These are phyloP conservation scores for Cercis canadensis DNA, from an alignment of 306 rosid genomes.

Conservation along the genomic window DNA sequence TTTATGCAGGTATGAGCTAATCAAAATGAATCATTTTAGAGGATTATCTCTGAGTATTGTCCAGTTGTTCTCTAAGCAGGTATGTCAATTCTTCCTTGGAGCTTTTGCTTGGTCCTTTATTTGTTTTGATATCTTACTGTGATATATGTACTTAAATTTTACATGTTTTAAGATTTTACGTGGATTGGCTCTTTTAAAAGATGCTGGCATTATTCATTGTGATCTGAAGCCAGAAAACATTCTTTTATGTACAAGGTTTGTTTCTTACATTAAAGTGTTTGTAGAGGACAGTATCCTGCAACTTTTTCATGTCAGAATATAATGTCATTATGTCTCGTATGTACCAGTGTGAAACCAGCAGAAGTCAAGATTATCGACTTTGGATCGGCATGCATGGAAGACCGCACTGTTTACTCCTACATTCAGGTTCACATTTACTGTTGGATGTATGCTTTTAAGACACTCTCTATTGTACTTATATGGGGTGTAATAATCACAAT, in stretches of 20 bases:
- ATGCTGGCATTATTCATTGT: conserved; percentile 98
- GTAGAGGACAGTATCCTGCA: conserved; percentile 31
- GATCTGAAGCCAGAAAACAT: conserved; percentile 99
- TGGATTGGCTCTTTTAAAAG: conserved; percentile 87
- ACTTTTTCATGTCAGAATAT: conserved; percentile 45
- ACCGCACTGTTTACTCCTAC: conserved; percentile 98
- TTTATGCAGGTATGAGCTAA: conserved; percentile 88
- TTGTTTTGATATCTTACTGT: conserved; percentile 32
- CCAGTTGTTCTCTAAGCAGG: conserved; percentile 96
- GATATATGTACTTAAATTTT: conserved; percentile 42
- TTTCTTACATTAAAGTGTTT: conserved; percentile 39
- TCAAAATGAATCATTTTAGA: conserved; percentile 94
- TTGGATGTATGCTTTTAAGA: conserved; percentile 21
- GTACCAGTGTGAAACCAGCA: conserved; percentile 77
- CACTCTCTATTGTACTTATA: conserved; percentile 36
- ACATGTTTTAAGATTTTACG: conserved; percentile 65
- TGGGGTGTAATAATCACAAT: conserved; percentile 31
- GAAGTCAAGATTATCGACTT: conserved; percentile 96
- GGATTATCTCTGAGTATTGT: conserved; percentile 94
- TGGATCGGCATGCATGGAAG: conserved; percentile 99
- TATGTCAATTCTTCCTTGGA: conserved; percentile 37
- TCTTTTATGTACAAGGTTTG: conserved; percentile 87
- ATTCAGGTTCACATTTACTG: conserved; percentile 72
- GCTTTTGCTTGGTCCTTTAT: conserved; percentile 27
- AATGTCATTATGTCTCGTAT: conserved; percentile 37